A percentile compares a stretch with the other conserved stretches of the same genome.
Evolutionary conservation across 805 yeast species (phyloP).

Genomic region (Ogataea allantospora): DNA sequence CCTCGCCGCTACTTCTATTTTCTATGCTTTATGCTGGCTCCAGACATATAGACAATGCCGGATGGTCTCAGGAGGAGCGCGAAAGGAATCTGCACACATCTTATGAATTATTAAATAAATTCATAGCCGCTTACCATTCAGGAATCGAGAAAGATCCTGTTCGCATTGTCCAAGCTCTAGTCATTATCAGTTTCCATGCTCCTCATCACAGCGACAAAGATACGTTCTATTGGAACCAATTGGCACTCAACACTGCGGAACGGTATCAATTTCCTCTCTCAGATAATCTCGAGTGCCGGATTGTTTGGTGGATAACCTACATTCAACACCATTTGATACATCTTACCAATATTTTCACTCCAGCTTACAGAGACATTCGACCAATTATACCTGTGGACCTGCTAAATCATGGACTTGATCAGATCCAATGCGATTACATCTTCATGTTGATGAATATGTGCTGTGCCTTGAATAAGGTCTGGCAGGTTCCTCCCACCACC

Average conservation of each 20-base stretch:
- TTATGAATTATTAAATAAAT: constrained; percentile 40
- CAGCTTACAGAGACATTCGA: constrained; percentile 1
- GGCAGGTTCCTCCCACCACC: constrained; percentile 6
- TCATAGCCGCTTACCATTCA: constrained; percentile 13
- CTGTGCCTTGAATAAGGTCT: constrained; percentile 4
- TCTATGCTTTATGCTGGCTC: constrained; percentile 67
- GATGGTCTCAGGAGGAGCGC: constrained; percentile 44
- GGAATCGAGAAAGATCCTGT: constrained; percentile 60
- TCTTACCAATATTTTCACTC: constrained; percentile 3
- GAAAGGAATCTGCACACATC: constrained; percentile 40
- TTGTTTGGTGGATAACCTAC: constrained; percentile 72
- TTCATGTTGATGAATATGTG: constrained; percentile 7
- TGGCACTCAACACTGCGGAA: constrained; percentile 69
- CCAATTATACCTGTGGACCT: constrained; percentile 8
- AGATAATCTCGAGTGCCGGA: constrained; percentile 11
- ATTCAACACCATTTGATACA: constrained; percentile 11
- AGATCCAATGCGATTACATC: constrained; percentile 11
- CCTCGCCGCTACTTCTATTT: constrained; percentile 58
- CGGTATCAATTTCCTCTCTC: constrained; percentile 68
- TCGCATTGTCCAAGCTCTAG: constrained; percentile 54
- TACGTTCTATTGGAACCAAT: constrained; percentile 67
- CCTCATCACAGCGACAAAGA: constrained; percentile 37
- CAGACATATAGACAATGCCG: constrained; percentile 47
- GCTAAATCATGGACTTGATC: constrained; percentile 9
- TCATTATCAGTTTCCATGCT: constrained; percentile 13